Conservation (phyloP, 1,284 basidiomycete species). For the Cutaneotrichosporon sp. region DNA sequence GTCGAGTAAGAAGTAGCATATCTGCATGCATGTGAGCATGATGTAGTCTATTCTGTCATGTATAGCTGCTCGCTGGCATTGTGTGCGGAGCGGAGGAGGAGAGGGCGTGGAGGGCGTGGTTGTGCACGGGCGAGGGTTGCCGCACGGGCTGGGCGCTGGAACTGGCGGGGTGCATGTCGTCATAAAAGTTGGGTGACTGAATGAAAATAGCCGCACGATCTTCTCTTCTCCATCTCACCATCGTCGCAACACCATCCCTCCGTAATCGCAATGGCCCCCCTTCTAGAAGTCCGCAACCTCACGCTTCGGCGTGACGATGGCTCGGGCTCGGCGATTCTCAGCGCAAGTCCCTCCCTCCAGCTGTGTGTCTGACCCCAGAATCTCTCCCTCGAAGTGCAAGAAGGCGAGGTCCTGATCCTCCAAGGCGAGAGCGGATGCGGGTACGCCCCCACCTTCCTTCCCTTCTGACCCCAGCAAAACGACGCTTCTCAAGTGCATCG, state of each 20-base stretch:
- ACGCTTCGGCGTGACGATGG: constrained; percentile 42
- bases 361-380: constrained; percentile 42
- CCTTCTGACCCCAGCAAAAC: constrained; percentile 62
- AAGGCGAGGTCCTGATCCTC: constrained; percentile 71
- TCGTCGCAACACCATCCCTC: not conserved
- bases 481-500: constrained; percentile 76
- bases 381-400: constrained; percentile 63
- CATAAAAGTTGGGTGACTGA: not conserved
- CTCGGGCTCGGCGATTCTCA: constrained; percentile 41
- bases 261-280: constrained; percentile 6
- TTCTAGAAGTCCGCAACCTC: constrained; percentile 30
- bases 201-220: not conserved
- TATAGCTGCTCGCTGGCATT: not conserved
- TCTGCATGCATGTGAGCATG: constrained; percentile 10
- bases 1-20: constrained; percentile 34
- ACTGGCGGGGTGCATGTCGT: not conserved
- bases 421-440: constrained; percentile 73
- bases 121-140: no score
- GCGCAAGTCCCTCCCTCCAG: constrained; percentile 23
- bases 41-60: not conserved
- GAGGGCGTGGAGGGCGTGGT: not conserved
- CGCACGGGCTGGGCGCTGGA: no score
- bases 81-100: not conserved
- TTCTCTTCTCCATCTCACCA: not conserved
- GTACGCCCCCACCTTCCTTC: constrained; percentile 48